A percentile compares a stretch with the other conserved stretches of the same genome.
These are phyloP conservation scores for Penstemon eatonii DNA, from an alignment of 257 asterid genomes.

Conservation along the genomic window DNA sequence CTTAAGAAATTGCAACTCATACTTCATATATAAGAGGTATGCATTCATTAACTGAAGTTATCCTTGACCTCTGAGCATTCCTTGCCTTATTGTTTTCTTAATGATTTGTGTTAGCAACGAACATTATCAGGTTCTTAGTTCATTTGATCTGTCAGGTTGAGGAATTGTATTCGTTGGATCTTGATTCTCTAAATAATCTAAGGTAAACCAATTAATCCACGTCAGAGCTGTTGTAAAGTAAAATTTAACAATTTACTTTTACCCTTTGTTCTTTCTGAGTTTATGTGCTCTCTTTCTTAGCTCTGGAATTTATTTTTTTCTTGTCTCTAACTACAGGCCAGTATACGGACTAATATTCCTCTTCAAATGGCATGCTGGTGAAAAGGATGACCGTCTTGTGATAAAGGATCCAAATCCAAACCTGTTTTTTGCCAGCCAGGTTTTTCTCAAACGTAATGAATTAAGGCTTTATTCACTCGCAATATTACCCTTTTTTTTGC, in stretches of 20 bases:
- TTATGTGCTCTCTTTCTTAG: background rate
- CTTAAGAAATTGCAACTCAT: too few relatives aligned
- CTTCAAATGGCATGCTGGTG: slow-evolving; percentile 98
- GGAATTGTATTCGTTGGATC: slow-evolving; percentile 93
- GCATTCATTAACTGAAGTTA: too few relatives aligned
- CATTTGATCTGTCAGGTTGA: slow-evolving; percentile 69
- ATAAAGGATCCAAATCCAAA: slow-evolving; percentile 90
- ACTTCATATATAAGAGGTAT: too few relatives aligned
- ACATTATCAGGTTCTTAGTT: slow-evolving; percentile 24
- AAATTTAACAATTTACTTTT: background rate
- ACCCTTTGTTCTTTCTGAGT: too few relatives aligned
- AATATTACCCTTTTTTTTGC: background rate
- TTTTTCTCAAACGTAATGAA: slow-evolving; percentile 6
- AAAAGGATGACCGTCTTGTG: slow-evolving; percentile 85
- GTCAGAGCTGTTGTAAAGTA: slow-evolving; percentile 8
- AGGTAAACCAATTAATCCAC: slow-evolving; percentile 46
- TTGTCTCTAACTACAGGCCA: slow-evolving; percentile 57
- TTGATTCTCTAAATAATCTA: slow-evolving; percentile 76
- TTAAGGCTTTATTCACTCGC: too few relatives aligned
- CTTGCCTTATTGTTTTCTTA: slow-evolving; percentile 4
- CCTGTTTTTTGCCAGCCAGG: slow-evolving; percentile 97
- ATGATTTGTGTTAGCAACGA: slow-evolving; percentile 15
- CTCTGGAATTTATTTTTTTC: background rate
- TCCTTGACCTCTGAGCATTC: background rate
- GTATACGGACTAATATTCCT: slow-evolving; percentile 90